Conservation (phyloP, 129 eudicot genomes). For the Tagetes erecta region DNA sequence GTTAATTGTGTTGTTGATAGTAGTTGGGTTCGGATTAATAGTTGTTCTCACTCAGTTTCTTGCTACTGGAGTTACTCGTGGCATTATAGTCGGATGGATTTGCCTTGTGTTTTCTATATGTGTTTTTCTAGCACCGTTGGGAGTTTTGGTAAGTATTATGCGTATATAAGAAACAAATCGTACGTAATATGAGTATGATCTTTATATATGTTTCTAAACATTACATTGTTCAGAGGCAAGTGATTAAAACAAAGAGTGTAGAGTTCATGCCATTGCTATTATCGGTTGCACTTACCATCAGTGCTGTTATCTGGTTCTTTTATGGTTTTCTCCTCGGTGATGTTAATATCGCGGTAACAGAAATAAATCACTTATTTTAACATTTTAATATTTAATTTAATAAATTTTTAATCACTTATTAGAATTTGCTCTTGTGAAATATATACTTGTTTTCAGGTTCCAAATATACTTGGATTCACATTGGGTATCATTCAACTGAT, state of each 20-base stretch:
- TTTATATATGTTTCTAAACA: constrained; percentile 2
- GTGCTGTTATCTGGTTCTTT: constrained; percentile 27
- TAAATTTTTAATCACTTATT: background rate
- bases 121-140: constrained; percentile 67
- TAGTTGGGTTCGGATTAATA: constrained; percentile 23
- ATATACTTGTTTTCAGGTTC: constrained; percentile 23
- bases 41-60: constrained; percentile 24
- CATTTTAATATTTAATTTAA: background rate
- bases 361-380: background rate
- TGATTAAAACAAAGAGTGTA: constrained; percentile 36
- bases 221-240: constrained; percentile 25
- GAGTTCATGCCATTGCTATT: constrained; percentile 34
- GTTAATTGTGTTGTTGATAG: constrained; percentile 36
- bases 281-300: constrained; percentile 32
- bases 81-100: constrained; percentile 42
- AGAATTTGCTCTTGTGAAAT: background rate
- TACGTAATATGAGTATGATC: background rate
- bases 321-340: constrained; percentile 28
- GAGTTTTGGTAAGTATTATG: constrained; percentile 52
- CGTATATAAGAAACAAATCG: background rate
- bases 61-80: constrained; percentile 20
- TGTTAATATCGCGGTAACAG: constrained; percentile 33
- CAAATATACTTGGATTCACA: constrained; percentile 35
- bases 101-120: constrained; percentile 50
- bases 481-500: constrained; percentile 33